Base-by-base conservation (phyloP, 129 eudicot species). In the Flaveria linearis region DNA sequence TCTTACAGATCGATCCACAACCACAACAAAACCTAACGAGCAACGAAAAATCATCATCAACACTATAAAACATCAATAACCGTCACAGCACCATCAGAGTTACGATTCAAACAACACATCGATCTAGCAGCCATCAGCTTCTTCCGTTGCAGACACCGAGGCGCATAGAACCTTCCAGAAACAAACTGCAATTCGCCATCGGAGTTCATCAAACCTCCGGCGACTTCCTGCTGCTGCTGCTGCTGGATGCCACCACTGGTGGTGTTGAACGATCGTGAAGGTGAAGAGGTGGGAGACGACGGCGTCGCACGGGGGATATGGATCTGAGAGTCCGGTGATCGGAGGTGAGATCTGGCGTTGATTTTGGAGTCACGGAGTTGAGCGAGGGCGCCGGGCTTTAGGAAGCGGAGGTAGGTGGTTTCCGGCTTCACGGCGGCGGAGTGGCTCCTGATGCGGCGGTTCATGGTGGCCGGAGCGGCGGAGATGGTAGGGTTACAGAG, bases 351-450 rank as follows among this genome's bases (percentile, higher is more conserved):
- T 77, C 85, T 82, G 39, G 87, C 87, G 67, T 66, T 84, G 79
- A 87, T 85, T 80, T 74, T 77, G 71, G 84, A 81, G 47, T 81
- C 84, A 10, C 84, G 80, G 76, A 81, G 84, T 49, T 81, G 81
- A 69, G 84, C 84, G 4, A 81, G 55, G 65, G 84, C 84, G 45
- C 84, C 84, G 17, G 84, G 80, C 28, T 63, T 76, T 15, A 81
- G 76, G 72, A 58, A 81, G 11, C 84, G 84, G 69, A 81, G 80
- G 67, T 75, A 75, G 60, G 26, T 30, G 36, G 28, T 26, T 62
- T 62, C 55, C 3, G 72, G 18, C 17, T 26, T 69, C 14, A 15
- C 16, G 71, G 72, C 22, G 6, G 62, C 6, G 12, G 79, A 56
- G 2, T 80, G 79, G 9, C 45, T 56, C 56, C 84, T 28, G 84